phyloP scores from a whole-genome alignment of 441 rosid species.

The Populus hybrid region DNA sequence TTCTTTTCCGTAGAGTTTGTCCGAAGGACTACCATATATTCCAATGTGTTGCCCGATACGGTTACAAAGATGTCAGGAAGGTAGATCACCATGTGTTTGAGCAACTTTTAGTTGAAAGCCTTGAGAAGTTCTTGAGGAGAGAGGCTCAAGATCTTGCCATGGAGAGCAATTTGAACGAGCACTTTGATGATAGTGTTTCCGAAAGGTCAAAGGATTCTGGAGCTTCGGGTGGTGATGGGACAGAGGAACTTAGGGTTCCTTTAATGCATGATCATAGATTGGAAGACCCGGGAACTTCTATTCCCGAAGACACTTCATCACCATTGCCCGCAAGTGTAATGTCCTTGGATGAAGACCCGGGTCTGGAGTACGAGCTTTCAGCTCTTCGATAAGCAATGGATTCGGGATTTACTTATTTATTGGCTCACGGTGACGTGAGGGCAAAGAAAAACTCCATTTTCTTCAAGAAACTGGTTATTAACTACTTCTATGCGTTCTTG shows the following conservation, averaged over 20 bases:
- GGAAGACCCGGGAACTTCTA: conserved; percentile 29
- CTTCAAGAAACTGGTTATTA: conserved; percentile 83
- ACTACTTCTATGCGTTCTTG: conserved; percentile 85
- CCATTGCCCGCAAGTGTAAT: conserved; percentile 49
- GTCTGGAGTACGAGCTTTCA: conserved; percentile 75
- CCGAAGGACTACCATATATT: conserved; percentile 93
- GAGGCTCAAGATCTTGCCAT: conserved; percentile 76
- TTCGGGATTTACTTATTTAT: conserved; percentile 76
- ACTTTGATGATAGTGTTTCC: conserved; percentile 40
- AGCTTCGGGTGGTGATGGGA: neutral
- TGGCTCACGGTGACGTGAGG: conserved; percentile 76
- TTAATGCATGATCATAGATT: conserved; percentile 38
- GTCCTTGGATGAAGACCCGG: conserved; percentile 62
- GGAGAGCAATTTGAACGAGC: conserved; percentile 43
- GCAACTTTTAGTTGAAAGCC: conserved; percentile 75
- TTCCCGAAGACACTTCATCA: conserved; percentile 28
- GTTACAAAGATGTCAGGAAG: conserved; percentile 85
- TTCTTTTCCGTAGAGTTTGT: conserved; percentile 82
- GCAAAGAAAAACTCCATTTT: conserved; percentile 80
- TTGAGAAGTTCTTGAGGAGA: conserved; percentile 69
- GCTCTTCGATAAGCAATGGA: conserved; percentile 75
- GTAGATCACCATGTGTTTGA: conserved; percentile 84
- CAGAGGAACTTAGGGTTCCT: conserved; percentile 54
- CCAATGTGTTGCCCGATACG: conserved; percentile 81
- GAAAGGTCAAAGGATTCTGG: conserved; percentile 31